These are phyloP conservation scores for Sisymbrium irio DNA, from an alignment of 345 rosid species.

Conservation along the genomic window DNA sequence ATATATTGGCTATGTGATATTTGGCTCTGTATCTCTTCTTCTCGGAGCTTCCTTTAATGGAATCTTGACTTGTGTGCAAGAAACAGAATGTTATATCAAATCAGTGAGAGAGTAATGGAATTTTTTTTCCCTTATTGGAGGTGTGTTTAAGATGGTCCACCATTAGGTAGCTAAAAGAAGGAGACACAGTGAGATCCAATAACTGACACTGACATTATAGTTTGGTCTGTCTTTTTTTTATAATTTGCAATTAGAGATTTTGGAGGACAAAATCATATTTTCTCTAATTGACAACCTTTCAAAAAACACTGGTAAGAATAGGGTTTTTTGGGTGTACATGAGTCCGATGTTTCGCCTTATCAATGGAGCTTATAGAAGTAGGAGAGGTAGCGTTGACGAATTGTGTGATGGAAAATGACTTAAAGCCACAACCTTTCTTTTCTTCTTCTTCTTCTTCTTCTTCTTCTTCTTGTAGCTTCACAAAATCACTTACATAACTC, in stretches of 20 bases:
- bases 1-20: slow-evolving; percentile 2
- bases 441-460: neutral
- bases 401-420: slow-evolving; percentile 26
- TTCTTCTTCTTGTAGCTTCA: slow-evolving; percentile 1
- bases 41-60: neutral
- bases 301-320: slow-evolving; percentile 17
- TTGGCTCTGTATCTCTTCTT: neutral
- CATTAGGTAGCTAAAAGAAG: slow-evolving; percentile 31
- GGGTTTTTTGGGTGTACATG: slow-evolving; percentile 24
- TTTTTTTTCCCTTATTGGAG: slow-evolving; percentile 20
- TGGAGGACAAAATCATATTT: neutral
- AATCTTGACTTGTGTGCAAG: slow-evolving; percentile 25
- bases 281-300: slow-evolving; percentile 4
- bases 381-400: slow-evolving; percentile 31
- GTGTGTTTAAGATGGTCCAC: slow-evolving; percentile 37
- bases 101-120: slow-evolving; percentile 8
- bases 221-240: slow-evolving; percentile 4
- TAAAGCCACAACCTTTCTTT: neutral
- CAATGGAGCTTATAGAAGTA: slow-evolving; percentile 31
- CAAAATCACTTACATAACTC: slow-evolving; percentile 17
- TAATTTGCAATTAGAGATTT: neutral
- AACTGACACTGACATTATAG: slow-evolving; percentile 34
- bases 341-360: slow-evolving; percentile 13
- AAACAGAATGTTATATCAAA: slow-evolving; percentile 26
- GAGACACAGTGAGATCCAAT: slow-evolving; percentile 35